Evolutionary conservation across 495 filamentous ascomycete genomes (phyloP), one percentile per base, ranked within the genome.

Genomic region (Penicillium lividum): DNA sequence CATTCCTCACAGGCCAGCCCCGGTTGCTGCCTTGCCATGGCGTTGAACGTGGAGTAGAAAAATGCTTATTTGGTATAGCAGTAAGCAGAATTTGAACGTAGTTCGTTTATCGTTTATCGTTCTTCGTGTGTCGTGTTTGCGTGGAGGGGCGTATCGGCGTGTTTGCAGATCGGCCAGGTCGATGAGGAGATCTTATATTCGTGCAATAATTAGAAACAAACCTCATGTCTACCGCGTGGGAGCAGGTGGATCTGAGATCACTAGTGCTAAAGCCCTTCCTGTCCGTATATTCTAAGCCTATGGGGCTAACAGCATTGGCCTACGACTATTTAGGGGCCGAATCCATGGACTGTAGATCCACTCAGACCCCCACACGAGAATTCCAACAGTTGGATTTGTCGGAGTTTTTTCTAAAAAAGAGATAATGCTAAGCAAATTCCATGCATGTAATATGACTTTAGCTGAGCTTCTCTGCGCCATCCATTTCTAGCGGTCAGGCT

Each of bases 1-100:
- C 61, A 63, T 57, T 63, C 61, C 34, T 63, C 61, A n/a, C 61
- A 63, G 5, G 61, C 61, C 29, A 63, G 50, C 11, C 61, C 61
- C 2, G 57, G 57, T 38, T 56, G 53, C 50, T 59, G 57, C 22
- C 51, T 49, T n/a, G 28, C 46, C 46, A 30, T 45, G 15, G 6
- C 28, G 36, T 22, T 40, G 42, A 40, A 40, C n/a, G 7, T 40
- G 38, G 15, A 16, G 6, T 53, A 28, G 25, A 44, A 53, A 15
- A 3, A 16, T 45, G 11, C 27, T 31, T 22, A 31, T 29, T 45
- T 9, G 44, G 28, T 47, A 27, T 29, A 28, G 38, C 3, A 40
- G 38, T 40, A 40, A 40, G 38, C 36, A 40, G n/a, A 0, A 7
- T 2, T 40, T 3, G 38, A 40, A 16, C 38, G 38, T n/a, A 40